Conservation (phyloP, 148 eudicot genomes). For the Pouteria glomerata region DNA sequence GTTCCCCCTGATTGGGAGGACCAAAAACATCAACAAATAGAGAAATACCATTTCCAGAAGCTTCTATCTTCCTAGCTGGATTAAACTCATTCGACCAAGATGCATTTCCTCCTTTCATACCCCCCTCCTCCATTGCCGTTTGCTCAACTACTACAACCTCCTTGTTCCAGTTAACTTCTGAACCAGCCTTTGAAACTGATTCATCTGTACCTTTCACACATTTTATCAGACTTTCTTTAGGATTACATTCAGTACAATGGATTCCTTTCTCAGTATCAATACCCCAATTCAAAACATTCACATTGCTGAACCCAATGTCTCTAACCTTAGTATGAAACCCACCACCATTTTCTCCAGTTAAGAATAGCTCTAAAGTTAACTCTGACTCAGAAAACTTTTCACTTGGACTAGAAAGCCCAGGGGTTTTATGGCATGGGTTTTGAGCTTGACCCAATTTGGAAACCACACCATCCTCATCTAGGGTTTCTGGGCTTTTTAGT, state of each 20-base stretch:
- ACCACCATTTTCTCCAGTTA: conserved; percentile 5
- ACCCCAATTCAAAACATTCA: conserved; percentile 1
- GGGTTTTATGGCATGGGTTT: conserved; percentile 19
- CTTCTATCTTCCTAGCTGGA: conserved; percentile 16
- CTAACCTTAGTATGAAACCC: not conserved
- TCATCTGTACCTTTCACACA: not conserved
- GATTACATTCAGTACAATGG: not conserved
- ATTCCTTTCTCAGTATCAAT: not conserved
- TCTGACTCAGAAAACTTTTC: not conserved
- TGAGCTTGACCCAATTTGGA: conserved; percentile 7
- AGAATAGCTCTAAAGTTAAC: not conserved
- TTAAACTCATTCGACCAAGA: conserved; percentile 5
- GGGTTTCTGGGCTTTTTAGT: conserved; percentile 15
- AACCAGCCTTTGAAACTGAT: not conserved
- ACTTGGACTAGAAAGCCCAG: conserved; percentile 6
- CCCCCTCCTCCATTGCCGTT: not conserved
- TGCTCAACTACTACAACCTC: not conserved
- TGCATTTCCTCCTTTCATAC: not conserved
- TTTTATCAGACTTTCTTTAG: not conserved
- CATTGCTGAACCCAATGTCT: not conserved
- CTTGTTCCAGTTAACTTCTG: not conserved
- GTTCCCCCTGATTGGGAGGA: conserved; percentile 18
- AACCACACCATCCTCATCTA: conserved; percentile 17
- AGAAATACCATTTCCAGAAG: conserved; percentile 28
- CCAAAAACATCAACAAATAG: conserved; percentile 40